Base-by-base conservation (phyloP, 768 basidiomycete genomes). In the Mycena indigotica region DNA sequence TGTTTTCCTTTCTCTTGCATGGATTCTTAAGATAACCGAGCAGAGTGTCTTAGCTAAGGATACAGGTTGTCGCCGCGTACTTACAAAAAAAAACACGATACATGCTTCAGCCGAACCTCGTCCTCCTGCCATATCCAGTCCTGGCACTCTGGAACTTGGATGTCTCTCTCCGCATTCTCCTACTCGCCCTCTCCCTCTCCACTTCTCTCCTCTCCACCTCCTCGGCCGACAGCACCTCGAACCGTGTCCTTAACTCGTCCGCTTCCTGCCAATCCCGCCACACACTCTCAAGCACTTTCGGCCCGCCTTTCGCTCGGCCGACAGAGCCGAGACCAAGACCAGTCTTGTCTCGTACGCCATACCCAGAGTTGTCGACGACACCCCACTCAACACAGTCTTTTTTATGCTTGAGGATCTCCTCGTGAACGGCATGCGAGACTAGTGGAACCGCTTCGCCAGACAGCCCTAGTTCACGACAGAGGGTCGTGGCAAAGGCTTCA, bases 241-340 rank as follows among this genome's bases (percentile, higher is more conserved):
- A 88, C 50, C 86, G 80, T 35, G 97, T 98, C 61, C 84, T 82
- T 71, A 92, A 97, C 70, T 95, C 93, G 67, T 91, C 91, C 30
- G 89, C 85, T 69, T 97, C 96, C 29, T 80, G 82, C 94, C 95
- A 98, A 69, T 98, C 96, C 44, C 95, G 76, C 96, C 96, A 98
- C 2, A 95, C 89, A 56, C 95, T 91, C 71, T 84, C 84, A 48
- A 98, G 73, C 28, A 81, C 77, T 72, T 90, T 93, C 6, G 93
- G 90, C 2, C 93, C 95, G 26, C 87, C 75, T 17, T 88, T 89
- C 57, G 87, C 23, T 84, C 84, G n/a, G 86, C 79, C 5, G 86
- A 57, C 88, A 82, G 87, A 89, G 8, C 84, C 85, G 3, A 90
- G 78, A 2, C 89, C 90, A 21, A 91, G 75, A 1, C 91, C 93